phyloP scores from a whole-genome alignment of 2,329 filamentous ascomycete genomes.

The Dothiorella sarmentorum region DNA sequence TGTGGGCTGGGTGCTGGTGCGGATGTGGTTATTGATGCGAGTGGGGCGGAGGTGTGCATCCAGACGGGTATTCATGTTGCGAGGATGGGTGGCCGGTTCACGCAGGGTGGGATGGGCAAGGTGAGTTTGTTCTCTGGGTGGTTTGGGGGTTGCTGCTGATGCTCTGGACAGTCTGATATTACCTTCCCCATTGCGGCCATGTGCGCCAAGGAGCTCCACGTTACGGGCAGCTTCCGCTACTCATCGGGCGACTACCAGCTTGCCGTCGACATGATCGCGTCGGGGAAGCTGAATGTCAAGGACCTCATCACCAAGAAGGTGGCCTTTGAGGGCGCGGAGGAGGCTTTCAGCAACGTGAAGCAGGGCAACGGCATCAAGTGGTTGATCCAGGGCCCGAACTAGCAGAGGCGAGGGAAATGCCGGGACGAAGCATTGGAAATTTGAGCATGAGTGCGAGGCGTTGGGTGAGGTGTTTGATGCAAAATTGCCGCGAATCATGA shows the following conservation, averaged over 20 bases:
- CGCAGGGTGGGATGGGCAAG: slow-evolving; percentile 73
- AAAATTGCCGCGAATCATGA: too few relatives aligned
- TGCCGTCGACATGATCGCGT: slow-evolving; percentile 71
- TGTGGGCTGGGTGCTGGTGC: slow-evolving; percentile 57
- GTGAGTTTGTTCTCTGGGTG: background rate
- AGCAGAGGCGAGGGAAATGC: too few relatives aligned
- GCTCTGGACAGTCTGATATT: slow-evolving; percentile 58
- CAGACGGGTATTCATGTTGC: slow-evolving; percentile 50
- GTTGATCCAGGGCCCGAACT: slow-evolving; percentile 47
- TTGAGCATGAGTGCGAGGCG: background rate
- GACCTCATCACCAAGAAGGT: slow-evolving; percentile 75
- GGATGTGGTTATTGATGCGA: slow-evolving; percentile 48
- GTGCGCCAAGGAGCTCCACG: slow-evolving; percentile 83
- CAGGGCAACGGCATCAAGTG: slow-evolving; percentile 72
- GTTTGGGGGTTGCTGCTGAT: background rate
- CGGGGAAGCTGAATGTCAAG: slow-evolving; percentile 70
- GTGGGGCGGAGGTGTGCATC: slow-evolving; percentile 48
- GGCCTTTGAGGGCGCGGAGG: slow-evolving; percentile 75
- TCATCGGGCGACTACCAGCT: slow-evolving; percentile 82
- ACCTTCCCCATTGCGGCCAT: slow-evolving; percentile 88
- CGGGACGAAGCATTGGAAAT: background rate
- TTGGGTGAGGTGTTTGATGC: background rate
- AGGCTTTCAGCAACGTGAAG: slow-evolving; percentile 84
- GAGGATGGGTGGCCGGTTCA: slow-evolving; percentile 47
- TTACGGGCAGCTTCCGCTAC: slow-evolving; percentile 87